phyloP scores from a whole-genome alignment of 2,329 filamentous ascomycete species.

The Lizonia empirigonia region DNA sequence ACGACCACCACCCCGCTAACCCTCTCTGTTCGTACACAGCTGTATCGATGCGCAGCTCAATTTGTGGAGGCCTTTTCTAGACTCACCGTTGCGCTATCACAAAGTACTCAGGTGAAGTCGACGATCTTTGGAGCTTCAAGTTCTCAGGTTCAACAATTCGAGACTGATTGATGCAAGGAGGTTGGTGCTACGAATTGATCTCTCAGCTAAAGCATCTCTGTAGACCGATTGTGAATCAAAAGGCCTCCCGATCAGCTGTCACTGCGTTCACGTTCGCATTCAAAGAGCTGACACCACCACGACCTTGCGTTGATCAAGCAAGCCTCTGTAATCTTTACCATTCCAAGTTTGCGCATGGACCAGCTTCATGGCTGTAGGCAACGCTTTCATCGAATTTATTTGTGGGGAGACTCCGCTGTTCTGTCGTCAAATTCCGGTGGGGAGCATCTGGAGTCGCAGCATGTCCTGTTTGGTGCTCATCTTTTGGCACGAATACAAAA shows the following conservation, averaged over 20 bases:
- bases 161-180: too few species aligned
- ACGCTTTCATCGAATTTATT: slow-evolving; percentile 1
- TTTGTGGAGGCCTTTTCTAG: too few species aligned
- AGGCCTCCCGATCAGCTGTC: background rate
- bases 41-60: too few species aligned
- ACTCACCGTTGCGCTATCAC: too few species aligned
- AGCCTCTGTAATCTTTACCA: background rate
- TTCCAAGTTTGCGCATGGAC: background rate
- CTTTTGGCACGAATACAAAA: background rate
- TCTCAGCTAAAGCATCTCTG: too few species aligned
- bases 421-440: background rate
- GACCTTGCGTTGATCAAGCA: background rate
- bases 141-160: too few species aligned
- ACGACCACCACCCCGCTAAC: too few species aligned
- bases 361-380: background rate
- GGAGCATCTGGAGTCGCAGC: background rate
- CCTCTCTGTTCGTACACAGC: too few species aligned
- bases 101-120: too few species aligned
- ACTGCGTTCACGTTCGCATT: background rate
- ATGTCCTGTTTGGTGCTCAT: background rate
- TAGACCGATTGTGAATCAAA: too few species aligned
- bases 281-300: background rate
- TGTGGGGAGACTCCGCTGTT: background rate
- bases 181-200: too few species aligned
- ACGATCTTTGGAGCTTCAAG: too few species aligned